Evolutionary conservation across 805 yeast species (phyloP).

Genomic region (Candida namnaoensis): DNA sequence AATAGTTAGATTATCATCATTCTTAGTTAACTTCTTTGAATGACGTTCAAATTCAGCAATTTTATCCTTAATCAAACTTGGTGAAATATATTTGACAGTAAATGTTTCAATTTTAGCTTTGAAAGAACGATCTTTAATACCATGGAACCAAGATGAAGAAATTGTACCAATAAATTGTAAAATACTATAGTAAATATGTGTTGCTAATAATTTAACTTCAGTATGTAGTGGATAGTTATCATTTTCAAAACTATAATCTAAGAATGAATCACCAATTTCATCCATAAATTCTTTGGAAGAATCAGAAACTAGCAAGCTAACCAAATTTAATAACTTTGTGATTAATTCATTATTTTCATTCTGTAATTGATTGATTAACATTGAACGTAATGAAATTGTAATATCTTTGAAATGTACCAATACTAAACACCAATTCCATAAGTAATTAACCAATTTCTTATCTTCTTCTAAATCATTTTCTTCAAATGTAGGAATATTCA

Average conservation of each 20-base stretch:
- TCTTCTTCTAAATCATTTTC: constrained; percentile 26
- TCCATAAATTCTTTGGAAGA: constrained; percentile 14
- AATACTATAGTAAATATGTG: constrained; percentile 43
- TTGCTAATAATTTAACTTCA: constrained; percentile 31
- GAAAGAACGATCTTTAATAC: constrained; percentile 57
- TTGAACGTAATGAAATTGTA: constrained; percentile 53
- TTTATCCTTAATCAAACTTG: constrained; percentile 50
- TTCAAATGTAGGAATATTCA: constrained; percentile 21
- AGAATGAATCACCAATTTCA: constrained; percentile 13
- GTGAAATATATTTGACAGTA: constrained; percentile 54
- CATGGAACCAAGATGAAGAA: constrained; percentile 62
- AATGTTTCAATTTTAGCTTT: constrained; percentile 55
- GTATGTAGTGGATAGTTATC: constrained; percentile 7
- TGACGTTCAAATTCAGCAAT: constrained; percentile 39
- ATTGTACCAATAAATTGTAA: constrained; percentile 46
- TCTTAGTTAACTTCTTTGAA: constrained; percentile 22
- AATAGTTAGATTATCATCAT: constrained; percentile 37
- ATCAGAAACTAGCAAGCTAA: constrained; percentile 45
- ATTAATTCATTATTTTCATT: constrained; percentile 31
- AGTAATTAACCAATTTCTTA: constrained; percentile 28
- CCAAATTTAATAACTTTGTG: constrained; percentile 38
- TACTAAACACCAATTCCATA: constrained; percentile 65
- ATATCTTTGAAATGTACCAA: constrained; percentile 55
- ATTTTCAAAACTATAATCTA: constrained; percentile 9
- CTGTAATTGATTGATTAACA: constrained; percentile 51